Base-by-base conservation (phyloP, 148 eudicot species). In the Vaccinium myrtillus region DNA sequence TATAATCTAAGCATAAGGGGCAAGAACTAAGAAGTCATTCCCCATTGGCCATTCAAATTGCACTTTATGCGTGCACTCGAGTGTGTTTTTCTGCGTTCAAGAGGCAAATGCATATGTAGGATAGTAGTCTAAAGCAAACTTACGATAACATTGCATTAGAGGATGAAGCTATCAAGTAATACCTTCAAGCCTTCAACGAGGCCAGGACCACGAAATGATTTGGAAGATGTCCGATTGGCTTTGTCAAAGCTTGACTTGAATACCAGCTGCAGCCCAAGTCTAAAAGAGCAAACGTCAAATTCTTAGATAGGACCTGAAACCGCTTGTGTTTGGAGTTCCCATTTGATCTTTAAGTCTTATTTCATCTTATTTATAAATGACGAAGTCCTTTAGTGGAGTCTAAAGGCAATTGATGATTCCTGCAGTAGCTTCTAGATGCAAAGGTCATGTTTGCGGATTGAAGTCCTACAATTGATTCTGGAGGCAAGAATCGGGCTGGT, bases 201-300 rank as follows among this genome's bases (percentile, higher is more conserved):
- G 46, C 98, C 99, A 75, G 98, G 99, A 48, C 99, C 99, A n/a
- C 99, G 91, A 76, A 97, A 95, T 82, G 99, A 97, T 82, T 94
- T 97, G 21, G 96, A 94, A 63, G 98, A 95, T 1, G 99, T 97
- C 70, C 99, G 85, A 86, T 97, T 97, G 67, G 99, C 99, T 90
- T 97, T 97, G 87, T 97, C 99, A 77, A 94, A 97, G 87, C 99
- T 97, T 25, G 99, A 94, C 89, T 97, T 97, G 83, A 95, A 97
- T 70, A 95, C 91, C 70, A 97, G 85, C 18, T 91, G 96, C 84
- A 97, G 84, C 48, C 95, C 98, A 49, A 95, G 89, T 79, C 95
- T 93, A 76, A 6, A 85, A 67, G 27, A 30, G 43, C 2, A 65
- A 49, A 81, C 79, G 71, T 58, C 75, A 71, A 70, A 49, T 65